Percentiles rank a stretch among this genome's conserved stretches.
Conservation (phyloP, 1,284 basidiomycete genomes). For the Ceratobasidium theobromae region DNA sequence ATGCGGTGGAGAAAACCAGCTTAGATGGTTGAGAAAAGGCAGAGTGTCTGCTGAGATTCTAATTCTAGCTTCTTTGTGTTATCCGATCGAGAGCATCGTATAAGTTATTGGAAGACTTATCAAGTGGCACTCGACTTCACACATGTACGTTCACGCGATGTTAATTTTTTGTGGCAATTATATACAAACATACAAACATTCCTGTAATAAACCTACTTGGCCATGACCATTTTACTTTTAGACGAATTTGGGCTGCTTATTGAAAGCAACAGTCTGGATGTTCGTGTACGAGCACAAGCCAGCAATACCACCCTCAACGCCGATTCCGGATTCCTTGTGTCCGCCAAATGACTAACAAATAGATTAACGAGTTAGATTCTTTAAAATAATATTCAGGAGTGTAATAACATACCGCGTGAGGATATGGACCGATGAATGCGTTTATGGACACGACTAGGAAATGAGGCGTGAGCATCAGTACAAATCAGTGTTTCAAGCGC, state of each 20-base stretch:
- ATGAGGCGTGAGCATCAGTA: background rate
- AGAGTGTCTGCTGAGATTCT: no score
- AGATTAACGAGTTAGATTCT: background rate
- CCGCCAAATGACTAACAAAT: background rate
- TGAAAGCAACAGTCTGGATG: background rate
- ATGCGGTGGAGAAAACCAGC: no score
- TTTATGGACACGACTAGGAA: constrained; percentile 1
- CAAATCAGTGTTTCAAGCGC: background rate
- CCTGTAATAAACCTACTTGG: no score
- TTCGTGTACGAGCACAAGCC: constrained; percentile 1
- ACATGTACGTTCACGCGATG: no score
- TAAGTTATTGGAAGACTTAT: no score
- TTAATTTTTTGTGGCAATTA: no score
- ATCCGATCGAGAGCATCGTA: no score
- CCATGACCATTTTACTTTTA: no score
- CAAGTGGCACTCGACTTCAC: no score
- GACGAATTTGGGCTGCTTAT: background rate
- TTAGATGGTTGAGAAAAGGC: no score
- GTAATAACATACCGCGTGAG: background rate
- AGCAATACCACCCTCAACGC: background rate
- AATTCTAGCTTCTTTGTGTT: no score
- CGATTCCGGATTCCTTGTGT: constrained; percentile 11
- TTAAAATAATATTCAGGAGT: background rate
- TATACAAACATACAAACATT: no score
- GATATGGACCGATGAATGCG: background rate